phyloP scores from a whole-genome alignment of 768 basidiomycete species.

The Serendipita sp. region DNA sequence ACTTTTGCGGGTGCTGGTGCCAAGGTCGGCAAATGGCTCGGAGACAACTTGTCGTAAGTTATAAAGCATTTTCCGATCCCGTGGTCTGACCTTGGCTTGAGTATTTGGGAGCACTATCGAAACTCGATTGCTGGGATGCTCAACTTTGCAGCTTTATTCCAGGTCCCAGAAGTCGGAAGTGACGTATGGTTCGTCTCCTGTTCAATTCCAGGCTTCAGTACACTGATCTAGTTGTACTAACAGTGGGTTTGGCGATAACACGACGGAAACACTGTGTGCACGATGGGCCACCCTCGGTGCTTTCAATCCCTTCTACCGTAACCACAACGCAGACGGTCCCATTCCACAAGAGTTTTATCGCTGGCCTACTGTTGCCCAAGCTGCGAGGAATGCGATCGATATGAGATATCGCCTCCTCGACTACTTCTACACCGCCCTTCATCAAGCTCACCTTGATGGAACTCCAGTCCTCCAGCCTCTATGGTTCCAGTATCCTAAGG shows the following conservation, averaged over 20 bases:
- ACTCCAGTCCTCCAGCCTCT: slow-evolving; percentile 60
- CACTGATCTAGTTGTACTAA: neutral
- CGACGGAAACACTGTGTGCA: slow-evolving; percentile 65
- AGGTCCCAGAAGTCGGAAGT: slow-evolving; percentile 61
- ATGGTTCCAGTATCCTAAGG: slow-evolving; percentile 63
- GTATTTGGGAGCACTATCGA: slow-evolving; percentile 22
- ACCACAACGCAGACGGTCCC: slow-evolving; percentile 52
- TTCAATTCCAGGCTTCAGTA: neutral
- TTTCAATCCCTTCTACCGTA: slow-evolving; percentile 68
- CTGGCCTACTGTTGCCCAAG: slow-evolving; percentile 66
- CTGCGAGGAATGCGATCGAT: slow-evolving; percentile 51
- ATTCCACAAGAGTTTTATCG: slow-evolving; percentile 65
- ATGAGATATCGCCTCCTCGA: slow-evolving; percentile 56
- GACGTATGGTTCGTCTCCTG: neutral
- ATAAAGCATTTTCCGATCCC: slow-evolving; percentile 38
- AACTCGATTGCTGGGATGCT: slow-evolving; percentile 13
- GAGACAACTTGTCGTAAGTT: slow-evolving; percentile 11
- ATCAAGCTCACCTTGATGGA: slow-evolving; percentile 34
- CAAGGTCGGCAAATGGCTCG: slow-evolving; percentile 14
- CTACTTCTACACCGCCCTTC: slow-evolving; percentile 27
- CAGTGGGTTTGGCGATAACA: slow-evolving; percentile 29
- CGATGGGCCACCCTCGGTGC: slow-evolving; percentile 70
- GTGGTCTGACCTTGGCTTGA: slow-evolving; percentile 21
- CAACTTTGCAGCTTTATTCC: slow-evolving; percentile 37
- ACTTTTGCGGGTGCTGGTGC: slow-evolving; percentile 17